These are phyloP conservation scores for Phialophora verrucosa DNA, from an alignment of 2,329 filamentous ascomycete species.

Conservation along the genomic window DNA sequence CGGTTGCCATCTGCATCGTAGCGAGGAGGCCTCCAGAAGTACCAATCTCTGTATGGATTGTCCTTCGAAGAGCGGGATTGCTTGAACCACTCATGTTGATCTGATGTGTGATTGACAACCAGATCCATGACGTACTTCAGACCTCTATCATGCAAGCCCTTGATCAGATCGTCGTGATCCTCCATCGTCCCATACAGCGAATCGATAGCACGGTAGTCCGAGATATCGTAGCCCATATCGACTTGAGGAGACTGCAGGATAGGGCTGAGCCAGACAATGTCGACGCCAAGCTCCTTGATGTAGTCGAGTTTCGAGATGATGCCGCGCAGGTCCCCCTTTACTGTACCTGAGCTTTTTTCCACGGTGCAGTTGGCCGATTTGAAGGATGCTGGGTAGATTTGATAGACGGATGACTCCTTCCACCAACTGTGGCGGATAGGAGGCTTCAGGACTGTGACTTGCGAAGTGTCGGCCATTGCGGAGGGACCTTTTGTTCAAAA, in stretches of 20 bases:
- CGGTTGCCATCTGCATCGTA: slow-evolving; percentile 61
- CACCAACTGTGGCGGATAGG: slow-evolving; percentile 52
- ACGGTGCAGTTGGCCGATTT: slow-evolving; percentile 47
- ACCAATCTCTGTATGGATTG: slow-evolving; percentile 72
- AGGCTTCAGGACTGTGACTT: slow-evolving; percentile 13
- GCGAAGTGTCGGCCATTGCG: slow-evolving; percentile 17
- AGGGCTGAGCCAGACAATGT: slow-evolving; percentile 63
- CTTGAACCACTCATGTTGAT: slow-evolving; percentile 66
- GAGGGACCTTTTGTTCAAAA: not conserved
- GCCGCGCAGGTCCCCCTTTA: slow-evolving; percentile 69
- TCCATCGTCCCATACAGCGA: slow-evolving; percentile 54
- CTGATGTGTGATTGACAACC: slow-evolving; percentile 53
- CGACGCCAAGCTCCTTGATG: slow-evolving; percentile 64
- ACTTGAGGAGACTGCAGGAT: slow-evolving; percentile 61
- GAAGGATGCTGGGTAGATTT: slow-evolving; percentile 66
- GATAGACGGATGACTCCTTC: slow-evolving; percentile 64
- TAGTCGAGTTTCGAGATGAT: slow-evolving; percentile 71
- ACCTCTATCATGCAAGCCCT: slow-evolving; percentile 50
- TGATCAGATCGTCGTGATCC: slow-evolving; percentile 54
- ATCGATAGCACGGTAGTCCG: slow-evolving; percentile 53
- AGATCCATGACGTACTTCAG: slow-evolving; percentile 59
- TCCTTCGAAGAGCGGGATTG: slow-evolving; percentile 66
- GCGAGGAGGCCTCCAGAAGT: slow-evolving; percentile 61
- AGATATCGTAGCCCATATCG: slow-evolving; percentile 58
- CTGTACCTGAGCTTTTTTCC: slow-evolving; percentile 54